A percentile compares a stretch with the other conserved stretches of the same genome.
Evolutionary conservation across 495 filamentous ascomycete species (phyloP).

Genomic region (Aeminium ludgeri): DNA sequence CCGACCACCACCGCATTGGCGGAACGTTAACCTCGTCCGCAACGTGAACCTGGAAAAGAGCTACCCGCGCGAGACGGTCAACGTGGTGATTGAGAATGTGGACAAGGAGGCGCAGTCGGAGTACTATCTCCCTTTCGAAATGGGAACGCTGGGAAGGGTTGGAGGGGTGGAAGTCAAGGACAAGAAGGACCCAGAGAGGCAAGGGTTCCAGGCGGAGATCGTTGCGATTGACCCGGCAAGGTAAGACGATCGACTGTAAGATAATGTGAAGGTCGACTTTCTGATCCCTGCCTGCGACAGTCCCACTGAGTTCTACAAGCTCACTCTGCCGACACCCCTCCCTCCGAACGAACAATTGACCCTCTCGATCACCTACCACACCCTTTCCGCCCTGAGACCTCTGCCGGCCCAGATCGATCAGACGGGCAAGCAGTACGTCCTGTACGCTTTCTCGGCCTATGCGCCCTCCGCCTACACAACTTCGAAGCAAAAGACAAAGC

Average conservation of each 20-base stretch:
- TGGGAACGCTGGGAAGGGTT: conserved; percentile 51
- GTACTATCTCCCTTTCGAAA: conserved; percentile 76
- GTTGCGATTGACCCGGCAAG: conserved; percentile 47
- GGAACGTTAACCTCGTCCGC: conserved; percentile 79
- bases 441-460: conserved; percentile 70
- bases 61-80: conserved; percentile 76
- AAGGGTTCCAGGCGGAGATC: conserved; percentile 48
- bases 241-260: conserved; percentile 24
- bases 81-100: conserved; percentile 84
- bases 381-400: conserved; percentile 56
- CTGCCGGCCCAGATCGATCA: conserved; percentile 69
- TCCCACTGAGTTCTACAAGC: conserved; percentile 66
- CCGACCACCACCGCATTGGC: conserved; percentile 76
- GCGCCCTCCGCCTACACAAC: conserved; percentile 65
- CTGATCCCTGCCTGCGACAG: conserved; percentile 27
- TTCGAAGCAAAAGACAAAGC: conserved; percentile 84
- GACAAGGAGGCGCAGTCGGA: conserved; percentile 58
- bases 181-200: conserved; percentile 57
- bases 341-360: conserved; percentile 61
- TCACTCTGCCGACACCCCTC: conserved; percentile 59
- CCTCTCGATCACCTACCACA: conserved; percentile 66
- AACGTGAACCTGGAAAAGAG: conserved; percentile 83
- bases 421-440: conserved; percentile 69
- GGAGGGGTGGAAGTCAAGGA: conserved; percentile 83
- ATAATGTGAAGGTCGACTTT: not conserved